These are phyloP conservation scores for Colletotrichum tropicale DNA, from an alignment of 2,329 filamentous ascomycete genomes.

Conservation along the genomic window DNA sequence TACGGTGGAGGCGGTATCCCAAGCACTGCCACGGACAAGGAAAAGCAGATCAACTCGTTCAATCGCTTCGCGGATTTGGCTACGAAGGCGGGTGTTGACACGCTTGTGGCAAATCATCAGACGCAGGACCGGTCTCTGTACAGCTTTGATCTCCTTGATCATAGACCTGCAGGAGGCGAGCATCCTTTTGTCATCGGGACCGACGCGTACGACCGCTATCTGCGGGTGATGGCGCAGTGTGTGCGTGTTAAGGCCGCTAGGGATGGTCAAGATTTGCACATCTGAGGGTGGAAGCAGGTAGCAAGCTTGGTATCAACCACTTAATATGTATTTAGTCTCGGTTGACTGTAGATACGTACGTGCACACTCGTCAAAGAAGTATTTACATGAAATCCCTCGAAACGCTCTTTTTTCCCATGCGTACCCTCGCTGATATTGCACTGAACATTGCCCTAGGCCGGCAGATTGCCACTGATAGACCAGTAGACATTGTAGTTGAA, in stretches of 20 bases:
- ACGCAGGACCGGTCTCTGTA: background rate
- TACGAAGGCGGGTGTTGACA: background rate
- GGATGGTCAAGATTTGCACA: background rate
- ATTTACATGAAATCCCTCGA: background rate
- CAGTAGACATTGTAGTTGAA: constrained; percentile 49
- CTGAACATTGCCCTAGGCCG: background rate
- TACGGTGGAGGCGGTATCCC: constrained; percentile 27
- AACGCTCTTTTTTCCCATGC: background rate
- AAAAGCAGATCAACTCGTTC: constrained; percentile 19
- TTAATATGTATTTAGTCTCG: background rate
- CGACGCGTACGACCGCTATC: background rate
- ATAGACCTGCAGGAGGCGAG: background rate
- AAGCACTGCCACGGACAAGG: constrained; percentile 19
- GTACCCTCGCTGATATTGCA: background rate
- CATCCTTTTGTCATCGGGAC: constrained; percentile 1
- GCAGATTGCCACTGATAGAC: constrained; percentile 20
- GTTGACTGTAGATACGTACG: background rate
- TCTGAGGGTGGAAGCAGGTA: background rate
- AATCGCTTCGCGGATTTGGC: background rate
- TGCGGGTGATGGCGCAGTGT: background rate
- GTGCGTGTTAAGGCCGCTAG: background rate
- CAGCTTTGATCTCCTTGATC: background rate
- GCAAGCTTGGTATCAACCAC: background rate
- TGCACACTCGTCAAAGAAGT: background rate
- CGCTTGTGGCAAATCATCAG: constrained; percentile 4